phyloP scores from a whole-genome alignment of 2,329 filamentous ascomycete species.

The Fusarium sp. region DNA sequence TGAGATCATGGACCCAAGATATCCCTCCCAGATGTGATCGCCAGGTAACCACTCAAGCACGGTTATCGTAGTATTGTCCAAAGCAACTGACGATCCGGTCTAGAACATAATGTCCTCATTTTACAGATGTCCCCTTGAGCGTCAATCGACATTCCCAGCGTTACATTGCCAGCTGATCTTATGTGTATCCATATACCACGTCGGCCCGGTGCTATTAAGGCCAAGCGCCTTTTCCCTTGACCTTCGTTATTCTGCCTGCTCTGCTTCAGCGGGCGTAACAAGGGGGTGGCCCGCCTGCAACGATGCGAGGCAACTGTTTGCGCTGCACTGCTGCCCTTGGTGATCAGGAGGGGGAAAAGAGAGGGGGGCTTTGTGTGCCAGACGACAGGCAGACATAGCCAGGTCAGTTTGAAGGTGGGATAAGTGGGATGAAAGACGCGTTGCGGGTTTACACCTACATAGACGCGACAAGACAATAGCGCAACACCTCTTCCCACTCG shows the following conservation, averaged over 20 bases:
- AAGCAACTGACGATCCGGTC: slow-evolving; percentile 28
- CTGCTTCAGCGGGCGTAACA: slow-evolving; percentile 26
- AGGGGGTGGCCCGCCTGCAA: slow-evolving; percentile 27
- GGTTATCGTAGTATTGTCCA: slow-evolving; percentile 20
- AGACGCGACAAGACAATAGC: slow-evolving; percentile 2
- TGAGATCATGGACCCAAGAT: slow-evolving; percentile 14
- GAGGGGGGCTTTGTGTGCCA: slow-evolving; percentile 4
- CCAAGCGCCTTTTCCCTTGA: slow-evolving; percentile 3
- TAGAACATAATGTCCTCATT: slow-evolving; percentile 32
- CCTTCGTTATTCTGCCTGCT: slow-evolving; percentile 3
- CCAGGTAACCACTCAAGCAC: slow-evolving; percentile 11
- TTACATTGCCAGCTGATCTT: slow-evolving; percentile 8
- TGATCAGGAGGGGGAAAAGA: slow-evolving; percentile 7
- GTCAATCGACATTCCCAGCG: slow-evolving; percentile 5
- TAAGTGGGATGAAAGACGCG: slow-evolving; percentile 26
- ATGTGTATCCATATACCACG: neutral
- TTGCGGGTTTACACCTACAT: slow-evolving; percentile 3
- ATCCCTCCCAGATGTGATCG: slow-evolving; percentile 17
- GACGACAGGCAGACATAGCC: neutral
- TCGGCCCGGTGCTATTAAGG: slow-evolving; percentile 8
- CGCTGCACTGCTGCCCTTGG: slow-evolving; percentile 13
- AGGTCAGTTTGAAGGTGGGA: slow-evolving; percentile 5
- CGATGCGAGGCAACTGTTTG: slow-evolving; percentile 35
- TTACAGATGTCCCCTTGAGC: slow-evolving; percentile 8
- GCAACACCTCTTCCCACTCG: neutral